Evolutionary conservation across 2,329 filamentous ascomycete species (phyloP), one percentile per base, ranked within the genome.

Genomic region (Diplodia sapinea): DNA sequence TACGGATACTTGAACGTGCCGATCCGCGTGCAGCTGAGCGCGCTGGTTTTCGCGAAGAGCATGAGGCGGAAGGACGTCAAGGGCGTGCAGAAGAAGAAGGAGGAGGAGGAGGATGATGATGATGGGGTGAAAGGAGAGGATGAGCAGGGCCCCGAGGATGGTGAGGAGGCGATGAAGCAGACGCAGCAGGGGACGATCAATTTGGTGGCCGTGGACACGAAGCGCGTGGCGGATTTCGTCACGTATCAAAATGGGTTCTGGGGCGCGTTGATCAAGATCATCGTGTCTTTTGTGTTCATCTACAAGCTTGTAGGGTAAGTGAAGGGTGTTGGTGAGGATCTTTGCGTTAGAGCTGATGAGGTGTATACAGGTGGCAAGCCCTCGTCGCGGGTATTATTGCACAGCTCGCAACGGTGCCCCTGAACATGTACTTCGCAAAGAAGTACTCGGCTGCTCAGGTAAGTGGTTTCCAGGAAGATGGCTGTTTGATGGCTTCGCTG

Each of bases 31-130:
- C 89, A 93, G 72, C 80, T 95, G 2, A 88, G 89, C 1, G 85
- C 90, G 0, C 82, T 93, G 8, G 86, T 94, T 17, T 94, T 94
- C 72, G 86, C 89, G 69, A 95, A 95, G 76, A 86, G 90, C 0
- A 87, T 93, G 83, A 85, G 89, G 52, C 86, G 89, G 59, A 94
- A 94, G 75, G 91, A 94, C 75, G 87, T 91, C 50, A 92, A 93
- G 75, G 85, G 87, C 12, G 82, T 74, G 7, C 73, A 81, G 43
- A 88, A 85, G 73, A 29, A 47, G 20, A 29, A 54, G 70, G 33
- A 82, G 76, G 54, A 82, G 81, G 59, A 79, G 7, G 33, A 62
- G 20, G 82, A 74, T n/a, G 72, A 78, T 31, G n/a, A n/a, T n/a
- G 69, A 73, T 20, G 72, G 72, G 12, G 73, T 26, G 3, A 26